phyloP scores from a whole-genome alignment of 2,329 filamentous ascomycete species.

The Penicillium sclerotigenum region DNA sequence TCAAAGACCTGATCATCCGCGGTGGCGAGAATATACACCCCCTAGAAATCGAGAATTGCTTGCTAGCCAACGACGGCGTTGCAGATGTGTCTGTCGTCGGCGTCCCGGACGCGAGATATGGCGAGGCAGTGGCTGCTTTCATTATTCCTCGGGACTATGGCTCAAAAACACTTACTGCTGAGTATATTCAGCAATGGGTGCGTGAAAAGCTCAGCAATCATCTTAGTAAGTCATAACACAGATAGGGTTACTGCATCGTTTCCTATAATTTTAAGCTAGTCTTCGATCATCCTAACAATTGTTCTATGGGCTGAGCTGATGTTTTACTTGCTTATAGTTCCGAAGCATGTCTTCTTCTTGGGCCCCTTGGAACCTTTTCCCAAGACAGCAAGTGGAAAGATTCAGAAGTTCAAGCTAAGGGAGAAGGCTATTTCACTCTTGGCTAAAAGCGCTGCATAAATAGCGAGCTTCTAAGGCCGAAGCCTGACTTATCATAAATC shows the following conservation, averaged over 20 bases:
- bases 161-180: slow-evolving; percentile 46
- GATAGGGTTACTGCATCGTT: background rate
- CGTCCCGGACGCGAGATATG: slow-evolving; percentile 74
- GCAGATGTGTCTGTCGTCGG: slow-evolving; percentile 80
- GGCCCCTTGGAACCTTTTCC: slow-evolving; percentile 63
- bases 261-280: background rate
- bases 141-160: slow-evolving; percentile 55
- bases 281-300: background rate
- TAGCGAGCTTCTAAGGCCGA: background rate
- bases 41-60: slow-evolving; percentile 83
- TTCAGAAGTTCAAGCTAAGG: slow-evolving; percentile 86
- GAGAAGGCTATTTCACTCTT: slow-evolving; percentile 59
- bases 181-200: slow-evolving; percentile 71
- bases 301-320: background rate
- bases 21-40: slow-evolving; percentile 97
- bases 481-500: background rate
- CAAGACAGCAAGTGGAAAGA: slow-evolving; percentile 95
- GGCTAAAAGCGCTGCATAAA: slow-evolving; percentile 24
- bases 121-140: slow-evolving; percentile 84
- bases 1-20: slow-evolving; percentile 93
- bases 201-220: slow-evolving; percentile 67
- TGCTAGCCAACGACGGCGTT: slow-evolving; percentile 69
- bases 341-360: slow-evolving; percentile 86
- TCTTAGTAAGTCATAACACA: slow-evolving; percentile 48
- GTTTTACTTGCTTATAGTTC: slow-evolving; percentile 50